A percentile compares a stretch with the other conserved stretches of the same genome.
phyloP scores from a whole-genome alignment of 2,329 filamentous ascomycete species.

The Botrytis medusae region DNA sequence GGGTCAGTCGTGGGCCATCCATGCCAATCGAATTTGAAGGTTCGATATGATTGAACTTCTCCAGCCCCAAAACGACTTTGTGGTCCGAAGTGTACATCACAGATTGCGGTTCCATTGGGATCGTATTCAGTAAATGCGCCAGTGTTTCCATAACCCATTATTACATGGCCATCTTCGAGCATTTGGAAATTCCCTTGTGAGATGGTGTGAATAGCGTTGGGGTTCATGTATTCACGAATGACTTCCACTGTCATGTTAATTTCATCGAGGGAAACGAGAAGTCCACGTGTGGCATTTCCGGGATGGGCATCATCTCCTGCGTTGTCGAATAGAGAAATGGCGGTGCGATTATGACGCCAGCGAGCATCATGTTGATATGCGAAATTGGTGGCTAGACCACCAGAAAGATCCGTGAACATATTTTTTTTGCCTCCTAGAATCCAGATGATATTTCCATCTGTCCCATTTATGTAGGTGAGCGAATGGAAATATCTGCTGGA shows the following conservation, averaged over 20 bases:
- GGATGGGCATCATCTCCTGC: constrained; percentile 26
- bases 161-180: constrained; percentile 31
- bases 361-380: constrained; percentile 53
- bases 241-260: constrained; percentile 27
- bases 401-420: constrained; percentile 42
- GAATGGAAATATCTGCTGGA: constrained; percentile 48
- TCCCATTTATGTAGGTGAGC: constrained; percentile 50
- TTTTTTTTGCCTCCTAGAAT: constrained; percentile 47
- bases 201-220: constrained; percentile 29
- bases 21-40: constrained; percentile 44
- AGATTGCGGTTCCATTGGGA: constrained; percentile 39
- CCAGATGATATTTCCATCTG: constrained; percentile 50
- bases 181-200: constrained; percentile 34
- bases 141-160: constrained; percentile 34
- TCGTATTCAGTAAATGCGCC: constrained; percentile 33
- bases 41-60: constrained; percentile 43
- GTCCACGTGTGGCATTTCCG: constrained; percentile 28
- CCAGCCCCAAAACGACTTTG: constrained; percentile 38
- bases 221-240: constrained; percentile 28
- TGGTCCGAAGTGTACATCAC: constrained; percentile 42
- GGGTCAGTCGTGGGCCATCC: constrained; percentile 42
- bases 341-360: constrained; percentile 37
- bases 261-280: constrained; percentile 31
- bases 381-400: constrained; percentile 46
- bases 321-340: constrained; percentile 35